A percentile compares a stretch with the other conserved stretches of the same genome.
Conservation (phyloP, 768 basidiomycete species). For the Paxillus involutus region DNA sequence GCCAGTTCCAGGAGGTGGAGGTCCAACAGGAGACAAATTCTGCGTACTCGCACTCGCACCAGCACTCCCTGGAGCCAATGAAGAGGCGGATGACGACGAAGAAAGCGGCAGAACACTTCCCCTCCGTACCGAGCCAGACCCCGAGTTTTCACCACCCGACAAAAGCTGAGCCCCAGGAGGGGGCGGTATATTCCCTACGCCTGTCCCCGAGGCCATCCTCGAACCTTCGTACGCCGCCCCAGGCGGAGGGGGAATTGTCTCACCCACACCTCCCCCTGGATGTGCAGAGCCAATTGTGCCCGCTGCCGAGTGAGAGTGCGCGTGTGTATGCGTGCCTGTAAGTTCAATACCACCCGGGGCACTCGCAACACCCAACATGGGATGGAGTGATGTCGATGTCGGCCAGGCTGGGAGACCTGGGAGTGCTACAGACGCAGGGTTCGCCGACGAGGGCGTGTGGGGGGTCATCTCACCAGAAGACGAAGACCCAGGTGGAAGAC, state of each 20-base stretch:
- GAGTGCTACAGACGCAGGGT: constrained; percentile 20
- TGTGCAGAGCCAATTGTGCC: constrained; percentile 4
- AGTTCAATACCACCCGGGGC: constrained; percentile 34
- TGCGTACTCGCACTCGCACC: neutral
- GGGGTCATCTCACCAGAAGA: constrained; percentile 16
- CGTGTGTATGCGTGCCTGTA: constrained; percentile 12
- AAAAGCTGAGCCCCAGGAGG: constrained; percentile 22
- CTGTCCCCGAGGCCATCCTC: neutral
- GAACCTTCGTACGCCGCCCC: constrained; percentile 9
- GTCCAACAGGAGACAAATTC: neutral
- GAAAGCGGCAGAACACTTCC: constrained; percentile 13
- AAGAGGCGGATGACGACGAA: constrained; percentile 15
- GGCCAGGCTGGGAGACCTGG: constrained; percentile 35
- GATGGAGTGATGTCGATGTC: constrained; percentile 27
- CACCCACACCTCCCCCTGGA: constrained; percentile 5
- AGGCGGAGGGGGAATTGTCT: constrained; percentile 6
- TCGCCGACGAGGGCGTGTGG: constrained; percentile 18
- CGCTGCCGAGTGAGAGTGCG: neutral
- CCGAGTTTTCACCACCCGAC: constrained; percentile 14
- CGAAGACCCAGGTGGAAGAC: constrained; percentile 17
- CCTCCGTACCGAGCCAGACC: constrained; percentile 16
- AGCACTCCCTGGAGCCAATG: constrained; percentile 9
- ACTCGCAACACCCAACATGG: constrained; percentile 32
- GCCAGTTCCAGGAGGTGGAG: neutral
- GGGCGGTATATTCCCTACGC: constrained; percentile 6